A percentile compares a stretch with the other conserved stretches of the same genome.
Evolutionary conservation across 177 flowering plant genomes (phyloP).

Genomic region (Tripterygium wilfordii): DNA sequence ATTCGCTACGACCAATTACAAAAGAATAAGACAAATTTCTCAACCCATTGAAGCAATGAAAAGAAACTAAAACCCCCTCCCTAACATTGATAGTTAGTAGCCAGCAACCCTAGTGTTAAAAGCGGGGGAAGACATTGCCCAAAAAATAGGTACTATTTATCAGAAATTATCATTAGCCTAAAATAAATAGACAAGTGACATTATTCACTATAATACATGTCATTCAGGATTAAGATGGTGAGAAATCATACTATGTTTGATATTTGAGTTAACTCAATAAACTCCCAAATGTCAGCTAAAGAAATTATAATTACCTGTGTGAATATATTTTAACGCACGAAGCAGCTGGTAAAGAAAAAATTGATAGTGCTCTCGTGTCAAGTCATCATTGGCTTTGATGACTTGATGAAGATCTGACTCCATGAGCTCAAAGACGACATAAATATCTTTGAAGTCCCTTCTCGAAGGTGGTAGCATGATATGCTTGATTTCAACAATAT

Average conservation of each 20-base stretch:
- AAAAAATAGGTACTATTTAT: too few species aligned
- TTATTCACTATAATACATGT: too few species aligned
- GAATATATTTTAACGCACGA: constrained; percentile 61
- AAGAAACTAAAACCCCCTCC: too few species aligned
- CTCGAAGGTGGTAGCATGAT: constrained; percentile 65
- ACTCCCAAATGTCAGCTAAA: too few species aligned
- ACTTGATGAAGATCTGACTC: constrained; percentile 72
- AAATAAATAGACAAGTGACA: too few species aligned
- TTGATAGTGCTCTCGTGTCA: constrained; percentile 60
- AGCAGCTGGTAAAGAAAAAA: constrained; percentile 63
- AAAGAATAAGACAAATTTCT: neutral
- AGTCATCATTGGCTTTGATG: constrained; percentile 67
- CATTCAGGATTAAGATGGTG: too few species aligned
- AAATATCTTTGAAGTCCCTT: constrained; percentile 57
- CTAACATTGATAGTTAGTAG: too few species aligned
- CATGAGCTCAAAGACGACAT: constrained; percentile 70
- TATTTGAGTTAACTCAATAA: too few species aligned
- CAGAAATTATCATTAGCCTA: too few species aligned
- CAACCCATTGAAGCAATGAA: neutral
- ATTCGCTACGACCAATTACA: constrained; percentile 41
- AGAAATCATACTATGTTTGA: too few species aligned
- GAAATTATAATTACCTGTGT: constrained; percentile 34
- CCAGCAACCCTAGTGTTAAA: too few species aligned
- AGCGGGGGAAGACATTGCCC: too few species aligned
- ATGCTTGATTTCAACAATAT: constrained; percentile 62